Evolutionary conservation across 2,329 filamentous ascomycete species (phyloP).

Genomic region (Emmonsiellopsis sp.): DNA sequence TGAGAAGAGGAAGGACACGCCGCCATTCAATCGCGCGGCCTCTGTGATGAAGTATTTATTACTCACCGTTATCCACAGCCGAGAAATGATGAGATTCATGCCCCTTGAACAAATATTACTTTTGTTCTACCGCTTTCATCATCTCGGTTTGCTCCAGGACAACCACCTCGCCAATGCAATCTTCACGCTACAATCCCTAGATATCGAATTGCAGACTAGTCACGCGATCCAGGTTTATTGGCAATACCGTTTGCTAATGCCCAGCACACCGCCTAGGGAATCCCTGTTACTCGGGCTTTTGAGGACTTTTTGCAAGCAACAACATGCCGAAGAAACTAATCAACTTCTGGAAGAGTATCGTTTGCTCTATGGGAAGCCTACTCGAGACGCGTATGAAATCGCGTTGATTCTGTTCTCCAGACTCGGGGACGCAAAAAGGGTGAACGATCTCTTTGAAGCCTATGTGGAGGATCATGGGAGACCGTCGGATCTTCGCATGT

Average conservation of each 20-base stretch:
- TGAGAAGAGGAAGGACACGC: neutral
- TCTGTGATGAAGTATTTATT: too few relatives aligned
- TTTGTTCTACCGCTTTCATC: constrained; percentile 18
- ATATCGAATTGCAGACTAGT: constrained; percentile 18
- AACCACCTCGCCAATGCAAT: constrained; percentile 23
- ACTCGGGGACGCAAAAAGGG: constrained; percentile 36
- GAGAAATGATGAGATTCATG: constrained; percentile 15
- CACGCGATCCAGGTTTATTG: constrained; percentile 31
- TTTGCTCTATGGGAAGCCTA: constrained; percentile 22
- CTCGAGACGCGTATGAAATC: constrained; percentile 23
- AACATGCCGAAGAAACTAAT: constrained; percentile 26
- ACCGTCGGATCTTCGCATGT: constrained; percentile 20
- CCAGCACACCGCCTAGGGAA: constrained; percentile 12
- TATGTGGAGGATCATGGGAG: constrained; percentile 28
- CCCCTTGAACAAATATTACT: constrained; percentile 23
- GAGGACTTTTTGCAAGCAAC: constrained; percentile 16
- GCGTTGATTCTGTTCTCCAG: constrained; percentile 35
- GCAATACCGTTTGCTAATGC: constrained; percentile 27
- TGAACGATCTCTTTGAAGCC: constrained; percentile 37
- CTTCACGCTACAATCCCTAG: constrained; percentile 19
- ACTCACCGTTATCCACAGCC: neutral
- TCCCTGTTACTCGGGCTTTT: constrained; percentile 19
- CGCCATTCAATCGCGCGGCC: too few relatives aligned
- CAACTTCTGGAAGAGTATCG: constrained; percentile 34
- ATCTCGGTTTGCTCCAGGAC: constrained; percentile 15